Evolutionary conservation across 2,329 filamentous ascomycete genomes (phyloP).

Genomic region (Plectosphaerella sp.): DNA sequence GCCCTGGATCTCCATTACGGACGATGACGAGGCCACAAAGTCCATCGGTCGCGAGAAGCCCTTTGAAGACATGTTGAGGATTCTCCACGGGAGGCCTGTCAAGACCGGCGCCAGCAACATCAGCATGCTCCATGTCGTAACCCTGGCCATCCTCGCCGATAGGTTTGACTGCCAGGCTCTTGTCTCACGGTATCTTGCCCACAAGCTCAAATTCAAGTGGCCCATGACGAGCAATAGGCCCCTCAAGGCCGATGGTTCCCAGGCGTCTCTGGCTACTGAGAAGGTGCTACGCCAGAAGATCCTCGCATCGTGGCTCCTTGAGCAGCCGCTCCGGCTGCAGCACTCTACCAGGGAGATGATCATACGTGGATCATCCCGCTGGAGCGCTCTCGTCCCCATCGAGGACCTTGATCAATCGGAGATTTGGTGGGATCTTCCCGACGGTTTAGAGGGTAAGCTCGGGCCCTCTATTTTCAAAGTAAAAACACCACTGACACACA

Average conservation of each 20-base stretch:
- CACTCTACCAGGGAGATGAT: constrained; percentile 62
- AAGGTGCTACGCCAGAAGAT: constrained; percentile 67
- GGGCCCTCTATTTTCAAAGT: background rate
- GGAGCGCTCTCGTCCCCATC: constrained; percentile 37
- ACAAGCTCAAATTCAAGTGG: constrained; percentile 49
- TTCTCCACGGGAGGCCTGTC: constrained; percentile 55
- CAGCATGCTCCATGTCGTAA: constrained; percentile 59
- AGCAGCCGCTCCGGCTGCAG: constrained; percentile 56
- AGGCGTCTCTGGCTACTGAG: constrained; percentile 46
- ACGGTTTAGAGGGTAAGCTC: constrained; percentile 59
- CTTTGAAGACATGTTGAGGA: constrained; percentile 63
- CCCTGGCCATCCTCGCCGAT: constrained; percentile 67
- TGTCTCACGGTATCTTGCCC: constrained; percentile 49
- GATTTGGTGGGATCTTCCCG: constrained; percentile 70
- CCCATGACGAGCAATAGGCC: constrained; percentile 36
- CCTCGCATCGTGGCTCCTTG: constrained; percentile 60
- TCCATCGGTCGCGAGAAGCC: constrained; percentile 53
- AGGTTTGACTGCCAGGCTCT: constrained; percentile 62
- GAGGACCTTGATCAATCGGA: constrained; percentile 26
- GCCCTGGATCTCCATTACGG: constrained; percentile 59
- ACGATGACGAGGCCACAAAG: constrained; percentile 66
- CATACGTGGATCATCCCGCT: constrained; percentile 57
- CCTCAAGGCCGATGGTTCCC: constrained; percentile 27
- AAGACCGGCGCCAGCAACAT: constrained; percentile 26
- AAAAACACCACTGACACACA: background rate